Evolutionary conservation across 108 stramenopile genomes (phyloP).

Genomic region (Cylindrotheca fusiformis): DNA sequence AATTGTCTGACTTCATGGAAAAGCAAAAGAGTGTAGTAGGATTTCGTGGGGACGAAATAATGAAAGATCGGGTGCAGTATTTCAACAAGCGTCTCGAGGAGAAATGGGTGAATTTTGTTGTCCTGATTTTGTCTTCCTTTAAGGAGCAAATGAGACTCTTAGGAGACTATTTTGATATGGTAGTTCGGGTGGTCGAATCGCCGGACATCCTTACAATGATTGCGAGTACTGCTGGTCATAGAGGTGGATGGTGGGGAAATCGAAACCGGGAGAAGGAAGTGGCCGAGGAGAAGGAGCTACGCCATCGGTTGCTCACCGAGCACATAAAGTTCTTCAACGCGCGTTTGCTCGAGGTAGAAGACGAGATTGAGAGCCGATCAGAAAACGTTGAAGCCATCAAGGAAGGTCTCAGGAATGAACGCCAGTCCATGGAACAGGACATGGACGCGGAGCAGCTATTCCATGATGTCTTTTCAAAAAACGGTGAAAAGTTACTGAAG

Average conservation of each 20-base stretch:
- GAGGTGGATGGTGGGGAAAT: constrained; percentile 23
- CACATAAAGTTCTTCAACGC: constrained; percentile 41
- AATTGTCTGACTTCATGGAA: constrained; percentile 33
- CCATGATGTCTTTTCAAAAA: constrained; percentile 21
- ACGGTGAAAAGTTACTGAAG: constrained; percentile 20
- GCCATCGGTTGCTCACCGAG: constrained; percentile 22
- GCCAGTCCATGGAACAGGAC: constrained; percentile 11
- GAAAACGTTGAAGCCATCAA: constrained; percentile 26
- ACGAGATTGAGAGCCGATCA: constrained; percentile 26
- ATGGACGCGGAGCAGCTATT: constrained; percentile 14
- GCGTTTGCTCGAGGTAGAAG: constrained; percentile 34
- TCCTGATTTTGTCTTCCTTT: constrained; percentile 25
- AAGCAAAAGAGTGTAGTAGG: constrained; percentile 25
- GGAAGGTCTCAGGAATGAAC: constrained; percentile 13
- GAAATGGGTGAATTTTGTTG: constrained; percentile 40
- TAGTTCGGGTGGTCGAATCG: constrained; percentile 35
- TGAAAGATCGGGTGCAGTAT: constrained; percentile 13
- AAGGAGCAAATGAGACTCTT: constrained; percentile 38
- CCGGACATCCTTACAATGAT: constrained; percentile 35
- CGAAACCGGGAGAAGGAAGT: constrained; percentile 6
- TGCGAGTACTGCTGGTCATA: not conserved
- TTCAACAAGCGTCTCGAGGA: constrained; percentile 26
- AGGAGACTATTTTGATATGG: constrained; percentile 41
- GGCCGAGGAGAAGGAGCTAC: constrained; percentile 22
- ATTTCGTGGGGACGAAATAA: constrained; percentile 29